phyloP scores from a whole-genome alignment of 495 filamentous ascomycete species.

The Bacidia gigantensis region DNA sequence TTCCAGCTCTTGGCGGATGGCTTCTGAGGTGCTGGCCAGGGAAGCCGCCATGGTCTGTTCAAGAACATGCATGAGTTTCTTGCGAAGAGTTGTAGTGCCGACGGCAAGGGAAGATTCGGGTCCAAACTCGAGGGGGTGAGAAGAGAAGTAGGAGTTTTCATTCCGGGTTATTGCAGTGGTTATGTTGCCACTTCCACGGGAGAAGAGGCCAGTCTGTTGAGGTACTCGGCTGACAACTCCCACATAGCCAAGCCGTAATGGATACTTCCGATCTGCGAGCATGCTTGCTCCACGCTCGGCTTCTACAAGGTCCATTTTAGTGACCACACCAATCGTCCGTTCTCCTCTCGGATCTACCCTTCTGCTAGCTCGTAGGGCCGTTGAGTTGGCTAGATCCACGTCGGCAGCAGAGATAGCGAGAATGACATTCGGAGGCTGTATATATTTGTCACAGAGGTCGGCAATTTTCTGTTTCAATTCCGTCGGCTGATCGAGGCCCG shows the following conservation, averaged over 20 bases:
- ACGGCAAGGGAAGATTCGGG: constrained; percentile 54
- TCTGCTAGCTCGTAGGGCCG: constrained; percentile 77
- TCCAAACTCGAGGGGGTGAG: constrained; percentile 70
- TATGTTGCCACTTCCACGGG: constrained; percentile 70
- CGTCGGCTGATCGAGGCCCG: constrained; percentile 74
- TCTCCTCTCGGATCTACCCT: constrained; percentile 90
- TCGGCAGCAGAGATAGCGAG: constrained; percentile 95
- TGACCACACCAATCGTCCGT: constrained; percentile 92
- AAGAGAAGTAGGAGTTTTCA: constrained; percentile 75
- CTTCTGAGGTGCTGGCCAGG: constrained; percentile 72
- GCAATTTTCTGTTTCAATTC: constrained; percentile 93
- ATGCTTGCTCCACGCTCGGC: constrained; percentile 63
- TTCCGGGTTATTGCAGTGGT: constrained; percentile 71
- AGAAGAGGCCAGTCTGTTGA: constrained; percentile 62
- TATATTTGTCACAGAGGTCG: constrained; percentile 96
- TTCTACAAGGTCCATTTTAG: constrained; percentile 97
- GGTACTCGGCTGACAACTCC: constrained; percentile 80
- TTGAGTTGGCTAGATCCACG: constrained; percentile 93
- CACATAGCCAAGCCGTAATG: constrained; percentile 89
- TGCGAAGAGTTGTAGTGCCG: constrained; percentile 73
- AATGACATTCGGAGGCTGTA: constrained; percentile 90
- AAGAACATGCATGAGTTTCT: constrained; percentile 92
- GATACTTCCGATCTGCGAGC: constrained; percentile 80
- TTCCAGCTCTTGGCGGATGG: constrained; percentile 87
- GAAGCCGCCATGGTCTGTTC: constrained; percentile 94